These are phyloP conservation scores for Ascochyta pisi DNA, from an alignment of 2,329 filamentous ascomycete species.

Conservation along the genomic window DNA sequence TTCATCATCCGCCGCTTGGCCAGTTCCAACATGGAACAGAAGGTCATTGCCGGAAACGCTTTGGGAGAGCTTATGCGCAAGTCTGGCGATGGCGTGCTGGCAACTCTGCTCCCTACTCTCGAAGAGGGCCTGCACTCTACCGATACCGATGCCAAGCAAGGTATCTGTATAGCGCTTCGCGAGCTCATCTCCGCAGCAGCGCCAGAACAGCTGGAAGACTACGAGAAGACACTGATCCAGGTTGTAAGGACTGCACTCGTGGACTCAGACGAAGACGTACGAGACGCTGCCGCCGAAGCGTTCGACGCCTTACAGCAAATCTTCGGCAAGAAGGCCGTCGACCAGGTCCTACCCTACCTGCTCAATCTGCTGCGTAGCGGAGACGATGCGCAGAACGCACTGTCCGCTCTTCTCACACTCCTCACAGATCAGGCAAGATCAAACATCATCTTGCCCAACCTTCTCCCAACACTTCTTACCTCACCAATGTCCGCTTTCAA, in stretches of 20 bases:
- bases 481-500: slow-evolving; percentile 95
- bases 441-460: slow-evolving; percentile 94
- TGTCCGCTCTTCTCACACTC: slow-evolving; percentile 89
- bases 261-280: slow-evolving; percentile 85
- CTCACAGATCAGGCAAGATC: slow-evolving; percentile 92
- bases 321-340: slow-evolving; percentile 90
- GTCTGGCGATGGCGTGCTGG: slow-evolving; percentile 90
- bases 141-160: slow-evolving; percentile 92
- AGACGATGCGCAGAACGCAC: slow-evolving; percentile 85
- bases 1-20: slow-evolving; percentile 92
- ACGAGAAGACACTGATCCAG: slow-evolving; percentile 93
- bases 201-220: slow-evolving; percentile 86
- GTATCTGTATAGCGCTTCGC: slow-evolving; percentile 94
- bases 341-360: slow-evolving; percentile 92
- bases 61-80: slow-evolving; percentile 96
- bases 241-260: slow-evolving; percentile 92
- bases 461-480: slow-evolving; percentile 90
- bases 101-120: slow-evolving; percentile 85
- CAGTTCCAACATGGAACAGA: slow-evolving; percentile 97
- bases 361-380: slow-evolving; percentile 88
- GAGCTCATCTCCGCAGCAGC: slow-evolving; percentile 92
- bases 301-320: slow-evolving; percentile 95
- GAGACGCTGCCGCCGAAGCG: slow-evolving; percentile 94
- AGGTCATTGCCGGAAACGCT: slow-evolving; percentile 96
- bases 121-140: slow-evolving; percentile 91